Base-by-base conservation (phyloP, 106 monocot genomes). In the Xerophyta viscosa region DNA sequence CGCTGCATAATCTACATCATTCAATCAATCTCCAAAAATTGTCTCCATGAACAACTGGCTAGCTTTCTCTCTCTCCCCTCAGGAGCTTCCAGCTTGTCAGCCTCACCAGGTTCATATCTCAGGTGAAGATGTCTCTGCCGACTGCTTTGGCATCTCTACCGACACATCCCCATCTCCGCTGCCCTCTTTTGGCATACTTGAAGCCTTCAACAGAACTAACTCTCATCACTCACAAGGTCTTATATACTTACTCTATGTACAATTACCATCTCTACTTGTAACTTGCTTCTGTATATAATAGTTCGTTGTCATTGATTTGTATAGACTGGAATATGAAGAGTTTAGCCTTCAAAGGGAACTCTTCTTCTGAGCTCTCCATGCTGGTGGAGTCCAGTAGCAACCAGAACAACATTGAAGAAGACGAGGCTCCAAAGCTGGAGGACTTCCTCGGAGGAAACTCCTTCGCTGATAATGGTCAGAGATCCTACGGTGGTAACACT, bases 1-100 rank as follows among this genome's bases (percentile, higher is more conserved):
- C 13, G 21, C 22, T 27, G 8, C 54, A 19, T 20, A 42, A 25
- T 6, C 24, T 37, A 2, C 43, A 3, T 3, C 14, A 2, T 20
- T 36, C 2, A 22, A 13, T n/a, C n/a, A n/a, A n/a, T n/a, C n/a
- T n/a, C n/a, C n/a, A n/a, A 17, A 58, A 66, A 84, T 91, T 84
- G 71, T 58, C 37, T 67, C 82, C 33, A 71, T 77, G 76, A 92
- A 92, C 70, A 87, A 92, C 71, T 92, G 92, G 92, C 61, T 92
- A 15, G 92, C 48, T 13, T 87, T 92, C 79, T 92, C 92, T 27
- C 83, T 92, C 51, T 77, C 86, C 46, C 83, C 72, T 10, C 87
- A 92, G 25, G 87, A 92, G 20, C 73, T 70, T 20, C 66, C 64
- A n/a, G 26, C 73, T 8, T 24, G 67, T 0, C 70, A 68, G 37